phyloP scores from a whole-genome alignment of 495 filamentous ascomycete species.

The Penicillium chermesinum region DNA sequence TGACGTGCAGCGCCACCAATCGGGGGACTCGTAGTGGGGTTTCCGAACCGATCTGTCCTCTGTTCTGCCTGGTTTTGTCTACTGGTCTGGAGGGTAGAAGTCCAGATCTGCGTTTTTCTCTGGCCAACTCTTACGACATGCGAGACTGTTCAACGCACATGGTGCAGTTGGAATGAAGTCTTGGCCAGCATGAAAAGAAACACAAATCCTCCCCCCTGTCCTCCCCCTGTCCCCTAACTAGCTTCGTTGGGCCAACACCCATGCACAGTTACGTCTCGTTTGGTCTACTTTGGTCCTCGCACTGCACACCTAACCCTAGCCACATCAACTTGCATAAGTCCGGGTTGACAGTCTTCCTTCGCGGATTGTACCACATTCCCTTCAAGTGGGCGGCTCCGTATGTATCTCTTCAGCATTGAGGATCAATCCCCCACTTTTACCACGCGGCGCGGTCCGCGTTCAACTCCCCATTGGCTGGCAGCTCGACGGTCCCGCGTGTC shows the following conservation, averaged over 20 bases:
- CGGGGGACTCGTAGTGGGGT: neutral
- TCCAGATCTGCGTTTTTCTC: slow-evolving; percentile 7
- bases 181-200: no score
- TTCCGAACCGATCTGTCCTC: no score
- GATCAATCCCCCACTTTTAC: neutral
- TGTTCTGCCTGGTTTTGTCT: neutral
- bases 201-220: no score
- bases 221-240: no score
- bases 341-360: no score
- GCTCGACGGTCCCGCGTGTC: neutral
- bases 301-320: neutral
- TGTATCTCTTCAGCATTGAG: neutral
- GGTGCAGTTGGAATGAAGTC: no score
- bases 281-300: neutral
- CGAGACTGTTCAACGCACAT: no score
- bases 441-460: neutral
- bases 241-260: neutral
- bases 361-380: no score
- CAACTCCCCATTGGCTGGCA: neutral
- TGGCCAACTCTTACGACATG: no score
- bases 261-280: neutral
- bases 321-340: neutral
- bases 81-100: slow-evolving; percentile 2
- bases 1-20: neutral
- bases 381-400: neutral